These are phyloP conservation scores for Lyophyllum decastes DNA, from an alignment of 768 basidiomycete species.

Conservation along the genomic window DNA sequence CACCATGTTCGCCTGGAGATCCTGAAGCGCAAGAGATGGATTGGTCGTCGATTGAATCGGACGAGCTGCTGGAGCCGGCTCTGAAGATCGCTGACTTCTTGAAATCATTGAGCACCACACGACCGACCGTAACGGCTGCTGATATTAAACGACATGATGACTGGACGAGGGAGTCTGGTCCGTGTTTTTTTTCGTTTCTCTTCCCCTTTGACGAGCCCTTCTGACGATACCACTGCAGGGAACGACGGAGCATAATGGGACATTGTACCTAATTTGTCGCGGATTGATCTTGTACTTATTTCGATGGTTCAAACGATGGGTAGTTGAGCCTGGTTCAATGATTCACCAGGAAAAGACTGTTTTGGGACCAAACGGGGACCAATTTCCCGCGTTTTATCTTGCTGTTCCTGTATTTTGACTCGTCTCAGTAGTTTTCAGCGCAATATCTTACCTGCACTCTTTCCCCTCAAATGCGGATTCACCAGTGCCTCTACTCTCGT, in stretches of 20 bases:
- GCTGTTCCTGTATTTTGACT: not conserved
- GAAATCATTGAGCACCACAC: slow-evolving; percentile 72
- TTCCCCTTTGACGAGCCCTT: not conserved
- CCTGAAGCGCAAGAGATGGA: slow-evolving; percentile 80
- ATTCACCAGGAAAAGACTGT: not conserved
- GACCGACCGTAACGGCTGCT: slow-evolving; percentile 85
- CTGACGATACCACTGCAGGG: slow-evolving; percentile 5
- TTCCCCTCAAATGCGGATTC: not conserved
- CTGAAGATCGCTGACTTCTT: slow-evolving; percentile 80
- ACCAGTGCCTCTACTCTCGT: not conserved
- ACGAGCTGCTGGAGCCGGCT: slow-evolving; percentile 89
- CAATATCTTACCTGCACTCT: not conserved
- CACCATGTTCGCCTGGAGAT: slow-evolving; percentile 96
- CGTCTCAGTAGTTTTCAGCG: not conserved
- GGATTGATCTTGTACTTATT: slow-evolving; percentile 3
- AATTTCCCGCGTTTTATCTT: not conserved
- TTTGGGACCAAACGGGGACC: not conserved
- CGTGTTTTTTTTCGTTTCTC: not conserved
- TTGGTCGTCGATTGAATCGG: slow-evolving; percentile 86
- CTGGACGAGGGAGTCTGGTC: slow-evolving; percentile 85
- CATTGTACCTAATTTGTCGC: slow-evolving; percentile 3
- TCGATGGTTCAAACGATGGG: not conserved
- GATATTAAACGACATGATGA: slow-evolving; percentile 85
- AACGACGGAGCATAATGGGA: slow-evolving; percentile 17
- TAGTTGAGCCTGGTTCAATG: not conserved